Percentiles rank a stretch among this genome's conserved stretches.
Conservation (phyloP, 1,284 basidiomycete species). For the Cryptococcus sp. region DNA sequence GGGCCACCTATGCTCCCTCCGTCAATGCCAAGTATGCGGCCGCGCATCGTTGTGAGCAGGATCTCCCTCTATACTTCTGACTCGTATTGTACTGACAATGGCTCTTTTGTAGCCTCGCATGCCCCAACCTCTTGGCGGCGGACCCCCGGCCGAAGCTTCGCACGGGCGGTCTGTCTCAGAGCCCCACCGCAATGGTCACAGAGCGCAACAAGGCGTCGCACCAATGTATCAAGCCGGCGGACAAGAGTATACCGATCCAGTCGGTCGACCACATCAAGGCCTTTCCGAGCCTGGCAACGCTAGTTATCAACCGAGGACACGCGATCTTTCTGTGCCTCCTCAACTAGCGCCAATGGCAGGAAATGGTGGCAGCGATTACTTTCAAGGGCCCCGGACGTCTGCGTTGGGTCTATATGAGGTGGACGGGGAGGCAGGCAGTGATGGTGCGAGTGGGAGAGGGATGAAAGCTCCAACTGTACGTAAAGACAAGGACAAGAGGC, state of each 20-base stretch:
- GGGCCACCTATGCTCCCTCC: slow-evolving; percentile 8
- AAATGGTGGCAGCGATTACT: slow-evolving; percentile 25
- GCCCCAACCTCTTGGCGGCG: slow-evolving; percentile 26
- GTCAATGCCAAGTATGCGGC: slow-evolving; percentile 35
- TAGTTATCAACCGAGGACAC: slow-evolving; percentile 22
- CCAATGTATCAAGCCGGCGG: not conserved
- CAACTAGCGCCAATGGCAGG: slow-evolving; percentile 23
- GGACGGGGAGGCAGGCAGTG: slow-evolving; percentile 3
- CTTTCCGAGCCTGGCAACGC: slow-evolving; percentile 18
- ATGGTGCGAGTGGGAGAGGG: slow-evolving; percentile 6
- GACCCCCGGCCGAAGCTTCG: not conserved
- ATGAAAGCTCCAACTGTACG: slow-evolving; percentile 39
- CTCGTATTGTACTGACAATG: not conserved
- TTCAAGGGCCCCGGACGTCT: slow-evolving; percentile 27
- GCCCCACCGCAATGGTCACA: slow-evolving; percentile 6
- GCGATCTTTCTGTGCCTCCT: slow-evolving; percentile 29
- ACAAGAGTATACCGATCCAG: slow-evolving; percentile 9
- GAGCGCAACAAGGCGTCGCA: slow-evolving; percentile 1
- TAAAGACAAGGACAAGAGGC: slow-evolving; percentile 15
- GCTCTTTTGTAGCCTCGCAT: slow-evolving; percentile 24
- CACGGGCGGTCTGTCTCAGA: slow-evolving; percentile 18
- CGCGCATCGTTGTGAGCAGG: slow-evolving; percentile 26
- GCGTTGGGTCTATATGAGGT: slow-evolving; percentile 36
- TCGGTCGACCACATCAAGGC: slow-evolving; percentile 6
- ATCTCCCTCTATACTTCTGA: too few species aligned